Conservation (phyloP, 805 yeast species). For the Teunomyces panamensis region DNA sequence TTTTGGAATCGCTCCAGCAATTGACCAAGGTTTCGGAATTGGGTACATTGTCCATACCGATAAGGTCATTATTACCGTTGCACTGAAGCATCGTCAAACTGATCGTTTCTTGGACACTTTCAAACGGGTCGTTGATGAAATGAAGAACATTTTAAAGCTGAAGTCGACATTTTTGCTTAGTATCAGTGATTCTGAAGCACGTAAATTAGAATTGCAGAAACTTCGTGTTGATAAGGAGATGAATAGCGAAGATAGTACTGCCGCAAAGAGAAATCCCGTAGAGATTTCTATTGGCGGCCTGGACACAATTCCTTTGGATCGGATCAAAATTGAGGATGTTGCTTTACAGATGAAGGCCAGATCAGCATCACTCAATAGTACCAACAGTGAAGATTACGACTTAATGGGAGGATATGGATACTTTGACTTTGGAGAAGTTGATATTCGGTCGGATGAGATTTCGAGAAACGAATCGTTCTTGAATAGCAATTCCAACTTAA, state of each 20-base stretch:
- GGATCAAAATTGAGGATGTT: constrained; percentile 6
- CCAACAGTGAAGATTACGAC: constrained; percentile 26
- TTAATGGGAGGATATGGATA: constrained; percentile 84
- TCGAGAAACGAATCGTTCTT: constrained; percentile 30
- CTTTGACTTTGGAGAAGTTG: constrained; percentile 70
- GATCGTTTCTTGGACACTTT: constrained; percentile 69
- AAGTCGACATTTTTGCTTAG: constrained; percentile 30
- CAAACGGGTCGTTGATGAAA: constrained; percentile 58
- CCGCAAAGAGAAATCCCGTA: constrained; percentile 22
- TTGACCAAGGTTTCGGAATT: constrained; percentile 88
- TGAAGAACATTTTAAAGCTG: constrained; percentile 47
- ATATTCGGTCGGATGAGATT: constrained; percentile 46
- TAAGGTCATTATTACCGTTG: constrained; percentile 73
- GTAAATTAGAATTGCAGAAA: constrained; percentile 32
- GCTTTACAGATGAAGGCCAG: constrained; percentile 1
- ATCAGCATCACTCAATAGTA: constrained; percentile 5
- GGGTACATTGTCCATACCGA: constrained; percentile 85
- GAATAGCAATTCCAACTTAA: constrained; percentile 20
- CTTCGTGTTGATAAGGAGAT: constrained; percentile 35
- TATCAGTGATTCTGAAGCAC: constrained; percentile 29
- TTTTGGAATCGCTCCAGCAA: constrained; percentile 91
- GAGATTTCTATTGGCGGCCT: constrained; percentile 8
- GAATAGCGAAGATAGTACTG: constrained; percentile 20
- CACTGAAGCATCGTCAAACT: constrained; percentile 88
- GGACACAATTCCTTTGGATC: constrained; percentile 9